phyloP scores from a whole-genome alignment of 2,329 filamentous ascomycete genomes.

The Colletotrichum viniferum region DNA sequence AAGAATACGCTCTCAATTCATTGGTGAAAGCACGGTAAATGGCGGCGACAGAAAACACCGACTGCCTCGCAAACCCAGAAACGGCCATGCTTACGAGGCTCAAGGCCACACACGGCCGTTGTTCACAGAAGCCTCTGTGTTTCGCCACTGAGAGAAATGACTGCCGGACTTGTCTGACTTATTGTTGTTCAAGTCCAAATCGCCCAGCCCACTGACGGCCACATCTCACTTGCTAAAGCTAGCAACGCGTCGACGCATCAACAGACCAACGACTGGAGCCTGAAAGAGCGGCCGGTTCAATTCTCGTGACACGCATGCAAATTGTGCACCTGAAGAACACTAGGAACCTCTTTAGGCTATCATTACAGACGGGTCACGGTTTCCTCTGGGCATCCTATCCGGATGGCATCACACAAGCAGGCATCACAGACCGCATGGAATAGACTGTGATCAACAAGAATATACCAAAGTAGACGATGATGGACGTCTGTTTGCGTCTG shows the following conservation, averaged over 20 bases:
- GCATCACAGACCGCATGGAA: rapidly evolving
- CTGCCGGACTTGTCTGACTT: too few relatives aligned
- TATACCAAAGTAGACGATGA: not conserved
- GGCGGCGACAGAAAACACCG: too few relatives aligned
- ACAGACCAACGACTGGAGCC: not conserved
- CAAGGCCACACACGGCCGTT: too few relatives aligned
- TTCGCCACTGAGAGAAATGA: too few relatives aligned
- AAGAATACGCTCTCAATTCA: too few relatives aligned
- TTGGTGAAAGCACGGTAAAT: too few relatives aligned
- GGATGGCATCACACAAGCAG: rapidly evolving
- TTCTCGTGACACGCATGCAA: not conserved
- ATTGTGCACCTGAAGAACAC: not conserved
- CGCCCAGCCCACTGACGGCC: too few relatives aligned
- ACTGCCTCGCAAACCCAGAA: too few relatives aligned
- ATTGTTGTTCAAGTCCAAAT: too few relatives aligned
- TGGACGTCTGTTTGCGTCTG: not conserved
- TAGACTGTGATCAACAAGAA: not conserved
- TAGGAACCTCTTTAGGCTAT: not conserved
- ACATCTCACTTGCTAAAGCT: rapidly evolving
- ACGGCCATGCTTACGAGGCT: too few relatives aligned
- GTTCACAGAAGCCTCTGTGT: too few relatives aligned
- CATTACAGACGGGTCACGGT: rapidly evolving
- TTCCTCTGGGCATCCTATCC: rapidly evolving
- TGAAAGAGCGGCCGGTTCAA: not conserved
- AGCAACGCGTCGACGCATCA: not conserved